Percentiles rank a stretch among this genome's conserved stretches.
Conservation (phyloP, 2,329 filamentous ascomycete species). For the Uncinocarpus reesii region DNA sequence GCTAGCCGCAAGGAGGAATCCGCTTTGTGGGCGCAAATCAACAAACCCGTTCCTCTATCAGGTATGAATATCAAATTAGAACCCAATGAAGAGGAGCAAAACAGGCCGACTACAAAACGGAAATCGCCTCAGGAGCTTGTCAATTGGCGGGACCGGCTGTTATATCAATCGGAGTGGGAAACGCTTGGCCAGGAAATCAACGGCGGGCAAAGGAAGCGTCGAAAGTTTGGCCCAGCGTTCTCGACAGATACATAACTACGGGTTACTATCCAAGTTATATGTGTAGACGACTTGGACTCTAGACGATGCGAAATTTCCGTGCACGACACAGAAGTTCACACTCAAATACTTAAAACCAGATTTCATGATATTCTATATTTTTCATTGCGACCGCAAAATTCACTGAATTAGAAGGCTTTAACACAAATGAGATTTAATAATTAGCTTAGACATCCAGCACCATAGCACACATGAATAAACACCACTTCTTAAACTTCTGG, state of each 20-base stretch:
- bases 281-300: no score
- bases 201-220: conserved; percentile 4
- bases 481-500: not conserved
- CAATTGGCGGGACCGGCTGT: conserved; percentile 41
- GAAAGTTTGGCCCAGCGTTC: not conserved
- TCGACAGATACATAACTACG: not conserved
- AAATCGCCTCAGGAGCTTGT: conserved; percentile 29
- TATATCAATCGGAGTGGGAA: conserved; percentile 45
- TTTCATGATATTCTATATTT: not conserved
- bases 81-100: conserved; percentile 17
- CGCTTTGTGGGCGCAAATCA: conserved; percentile 37
- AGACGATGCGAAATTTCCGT: no score
- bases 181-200: conserved; percentile 23
- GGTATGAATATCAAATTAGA: conserved; percentile 17
- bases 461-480: not conserved
- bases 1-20: conserved; percentile 38
- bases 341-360: no score
- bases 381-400: not conserved
- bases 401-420: not conserved
- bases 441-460: not conserved
- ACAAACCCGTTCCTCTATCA: conserved; percentile 17
- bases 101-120: conserved; percentile 23
- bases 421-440: not conserved
- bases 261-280: no score
- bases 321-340: no score